Evolutionary conservation across 768 basidiomycete species (phyloP).

Genomic region (Mycena belliarum): DNA sequence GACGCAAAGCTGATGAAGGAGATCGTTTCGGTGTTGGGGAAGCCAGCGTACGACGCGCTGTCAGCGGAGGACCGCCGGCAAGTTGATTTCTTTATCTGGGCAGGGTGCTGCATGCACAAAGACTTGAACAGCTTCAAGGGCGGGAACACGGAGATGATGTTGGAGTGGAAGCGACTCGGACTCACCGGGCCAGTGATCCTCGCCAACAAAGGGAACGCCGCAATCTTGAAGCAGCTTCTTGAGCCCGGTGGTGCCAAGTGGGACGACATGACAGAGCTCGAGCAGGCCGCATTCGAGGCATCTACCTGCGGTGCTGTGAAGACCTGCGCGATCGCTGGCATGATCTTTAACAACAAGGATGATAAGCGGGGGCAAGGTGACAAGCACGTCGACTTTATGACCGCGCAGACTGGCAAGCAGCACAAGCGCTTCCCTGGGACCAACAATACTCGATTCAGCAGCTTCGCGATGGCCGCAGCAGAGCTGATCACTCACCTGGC

Average conservation of each 20-base stretch:
- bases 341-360: constrained; percentile 28
- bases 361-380: constrained; percentile 27
- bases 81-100: constrained; percentile 34
- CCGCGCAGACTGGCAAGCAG: not conserved
- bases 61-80: constrained; percentile 16
- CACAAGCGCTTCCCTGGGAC: constrained; percentile 1
- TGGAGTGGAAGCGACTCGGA: constrained; percentile 26
- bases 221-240: constrained; percentile 15
- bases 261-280: not conserved
- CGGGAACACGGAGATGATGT: constrained; percentile 29
- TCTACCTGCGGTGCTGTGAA: constrained; percentile 24
- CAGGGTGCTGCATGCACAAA: constrained; percentile 42
- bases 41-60: constrained; percentile 23
- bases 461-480: not conserved
- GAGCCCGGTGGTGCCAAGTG: not conserved
- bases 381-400: constrained; percentile 4
- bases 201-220: constrained; percentile 31
- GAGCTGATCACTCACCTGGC: not conserved
- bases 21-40: constrained; percentile 23
- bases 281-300: constrained; percentile 3
- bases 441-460: constrained; percentile 1
- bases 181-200: constrained; percentile 28
- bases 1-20: constrained; percentile 21
- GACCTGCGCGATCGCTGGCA: constrained; percentile 19
- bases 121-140: constrained; percentile 36